Base-by-base conservation (phyloP, 2,329 filamentous ascomycete genomes). In the Akanthomyces lecanii region DNA sequence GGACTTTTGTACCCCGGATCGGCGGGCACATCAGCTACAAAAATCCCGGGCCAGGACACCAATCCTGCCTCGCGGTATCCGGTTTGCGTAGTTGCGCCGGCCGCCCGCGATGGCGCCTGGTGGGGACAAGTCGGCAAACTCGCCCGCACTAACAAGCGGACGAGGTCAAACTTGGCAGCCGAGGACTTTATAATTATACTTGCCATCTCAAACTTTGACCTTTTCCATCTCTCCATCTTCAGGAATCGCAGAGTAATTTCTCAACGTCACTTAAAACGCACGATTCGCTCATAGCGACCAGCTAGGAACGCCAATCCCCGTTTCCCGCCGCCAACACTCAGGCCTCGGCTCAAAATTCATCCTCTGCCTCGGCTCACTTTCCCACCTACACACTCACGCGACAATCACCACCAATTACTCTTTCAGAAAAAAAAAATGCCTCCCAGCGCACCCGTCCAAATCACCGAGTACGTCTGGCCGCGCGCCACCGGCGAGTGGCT, bases 381-480 rank as follows among this genome's bases (percentile, higher is more conserved):
- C 4, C 23, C 16, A 56, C 18, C n/a, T 4, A 30, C 44, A 56
- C 40, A 14, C 5, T 3, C 2, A 21, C 25, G 8, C 23, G 16
- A 18, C 23, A 55, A 55, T 3, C n/a, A 38, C 12, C 33, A 40
- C 51, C 21, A 56, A 7, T 36, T 6, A 2, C n/a, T 21, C 11
- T 11, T 14, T 28, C n/a, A 14, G 1, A 18, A 14, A 11, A 14
- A 16, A 4, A 40, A 40, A 3, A 60, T 60, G 57, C 23, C 57
- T 23, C 4, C 55, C 55, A 40, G n/a, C n/a, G 5, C 28, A 38
- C 28, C 28, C 51, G 33, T 61, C 21, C 25, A 21, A 36, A 57
- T 64, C 52, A 64, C 62, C 16, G 50, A 56, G 33, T 64, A 55
- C 57, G 44, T 53, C 28, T n/a, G 18, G 18, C 62, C 62, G 11